Evolutionary conservation across 2,329 filamentous ascomycete species (phyloP), one percentile per base, ranked within the genome.

Genomic region (Endocalyx cinctus): DNA sequence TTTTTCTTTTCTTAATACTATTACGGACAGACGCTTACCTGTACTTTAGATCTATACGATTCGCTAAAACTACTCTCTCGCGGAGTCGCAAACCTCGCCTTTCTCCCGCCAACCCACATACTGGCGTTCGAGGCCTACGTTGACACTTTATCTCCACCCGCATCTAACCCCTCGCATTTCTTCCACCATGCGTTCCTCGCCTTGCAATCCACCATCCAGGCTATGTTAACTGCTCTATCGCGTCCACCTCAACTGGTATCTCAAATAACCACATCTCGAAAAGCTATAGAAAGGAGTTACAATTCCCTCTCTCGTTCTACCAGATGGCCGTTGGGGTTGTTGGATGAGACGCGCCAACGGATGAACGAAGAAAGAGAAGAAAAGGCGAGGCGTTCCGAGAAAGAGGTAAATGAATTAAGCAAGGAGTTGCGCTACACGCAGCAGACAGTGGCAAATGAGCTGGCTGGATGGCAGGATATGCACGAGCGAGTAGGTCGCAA

Each of bases 381-480:
- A 45, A 87, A 84, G 49, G 85, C 87, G 23, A 72, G 77, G 11
- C 79, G 81, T 43, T 78, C 77, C 15, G 76, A 82, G 43, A 62
- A 70, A 13, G 87, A 96, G 54, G 74, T 86, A 10, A 76, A 82
- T 14, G 75, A 79, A 27, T 62, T 95, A n/a, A 82, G 83, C 0
- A 78, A 78, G 32, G 92, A 98, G 60, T 66, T 98, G 35, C 70
- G 87, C 31, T 95, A 92, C 59, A 95, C 89, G 29, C 90, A 96
- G 63, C 87, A 94, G 59, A 87, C 90, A 11, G 90, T 97, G 16
- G 90, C 94, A 6, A 74, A 79, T 2, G 92, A 98, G 63, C 61
- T 98, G 35, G 92, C 92, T 1, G 88, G 86, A 12, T 98, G 92
- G 87, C 89, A 95, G 52, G 87, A 94, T 25, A 77, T 88, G 65